phyloP scores from a whole-genome alignment of 2,329 filamentous ascomycete genomes.

The Colletotrichum australisinense region DNA sequence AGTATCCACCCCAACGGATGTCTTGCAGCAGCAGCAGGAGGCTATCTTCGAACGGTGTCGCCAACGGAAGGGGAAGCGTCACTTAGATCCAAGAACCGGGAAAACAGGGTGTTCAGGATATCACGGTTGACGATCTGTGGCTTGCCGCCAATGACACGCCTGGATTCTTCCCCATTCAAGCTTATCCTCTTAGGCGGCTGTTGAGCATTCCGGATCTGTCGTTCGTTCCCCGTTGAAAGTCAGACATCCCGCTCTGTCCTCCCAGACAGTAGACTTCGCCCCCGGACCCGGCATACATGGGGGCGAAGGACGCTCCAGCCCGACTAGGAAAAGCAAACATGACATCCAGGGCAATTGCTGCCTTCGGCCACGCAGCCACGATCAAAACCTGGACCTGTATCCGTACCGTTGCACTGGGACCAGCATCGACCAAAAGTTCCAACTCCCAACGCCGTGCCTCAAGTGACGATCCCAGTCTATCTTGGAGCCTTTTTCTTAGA shows the following conservation, averaged over 20 bases:
- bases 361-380: neutral
- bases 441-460: neutral
- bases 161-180: neutral
- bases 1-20: neutral
- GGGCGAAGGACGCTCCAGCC: neutral
- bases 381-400: neutral
- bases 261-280: neutral
- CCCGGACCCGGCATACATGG: neutral
- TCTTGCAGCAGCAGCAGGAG: neutral
- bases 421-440: neutral
- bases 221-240: neutral
- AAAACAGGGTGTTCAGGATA: neutral
- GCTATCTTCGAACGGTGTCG: neutral
- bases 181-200: neutral
- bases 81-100: neutral
- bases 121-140: neutral
- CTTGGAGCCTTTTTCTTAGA: neutral
- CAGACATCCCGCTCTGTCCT: neutral
- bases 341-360: neutral
- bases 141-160: neutral
- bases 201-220: neutral
- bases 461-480: neutral
- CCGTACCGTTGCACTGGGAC: neutral
- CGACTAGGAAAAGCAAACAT: neutral
- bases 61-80: neutral